Evolutionary conservation across 1,284 basidiomycete species (phyloP).

Genomic region (Amylostereum areolatum): DNA sequence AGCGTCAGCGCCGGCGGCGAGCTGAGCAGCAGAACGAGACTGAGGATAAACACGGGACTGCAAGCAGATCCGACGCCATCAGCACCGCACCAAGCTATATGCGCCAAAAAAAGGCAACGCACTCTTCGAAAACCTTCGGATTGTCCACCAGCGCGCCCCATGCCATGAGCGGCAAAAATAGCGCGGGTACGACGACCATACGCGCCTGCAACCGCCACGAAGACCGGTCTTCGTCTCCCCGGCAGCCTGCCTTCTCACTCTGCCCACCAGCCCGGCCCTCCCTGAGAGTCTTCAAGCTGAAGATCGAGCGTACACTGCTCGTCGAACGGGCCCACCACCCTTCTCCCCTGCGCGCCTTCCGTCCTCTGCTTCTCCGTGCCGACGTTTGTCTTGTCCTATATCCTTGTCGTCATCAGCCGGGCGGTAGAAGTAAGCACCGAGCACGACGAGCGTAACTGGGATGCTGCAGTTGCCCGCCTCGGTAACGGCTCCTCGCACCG

Average conservation of each 20-base stretch:
- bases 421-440: conserved; percentile 86
- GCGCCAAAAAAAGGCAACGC: conserved; percentile 25
- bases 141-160: conserved; percentile 54
- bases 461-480: conserved; percentile 79
- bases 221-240: conserved; percentile 76
- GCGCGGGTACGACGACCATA: conserved; percentile 81
- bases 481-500: conserved; percentile 69
- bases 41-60: conserved; percentile 81
- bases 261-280: conserved; percentile 6
- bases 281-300: conserved; percentile 20
- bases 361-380: conserved; percentile 1
- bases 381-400: conserved; percentile 11
- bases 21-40: conserved; percentile 68
- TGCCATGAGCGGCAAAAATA: conserved; percentile 72
- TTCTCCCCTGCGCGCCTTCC: not conserved
- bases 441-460: conserved; percentile 85
- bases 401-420: conserved; percentile 18
- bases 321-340: conserved; percentile 27
- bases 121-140: conserved; percentile 72
- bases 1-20: conserved; percentile 81
- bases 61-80: not conserved
- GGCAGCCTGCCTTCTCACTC: not conserved
- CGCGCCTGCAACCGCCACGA: conserved; percentile 72
- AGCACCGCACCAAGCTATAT: conserved; percentile 10
- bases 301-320: conserved; percentile 35